Base-by-base conservation (phyloP, 805 yeast species). In the Starmerella floricola region DNA sequence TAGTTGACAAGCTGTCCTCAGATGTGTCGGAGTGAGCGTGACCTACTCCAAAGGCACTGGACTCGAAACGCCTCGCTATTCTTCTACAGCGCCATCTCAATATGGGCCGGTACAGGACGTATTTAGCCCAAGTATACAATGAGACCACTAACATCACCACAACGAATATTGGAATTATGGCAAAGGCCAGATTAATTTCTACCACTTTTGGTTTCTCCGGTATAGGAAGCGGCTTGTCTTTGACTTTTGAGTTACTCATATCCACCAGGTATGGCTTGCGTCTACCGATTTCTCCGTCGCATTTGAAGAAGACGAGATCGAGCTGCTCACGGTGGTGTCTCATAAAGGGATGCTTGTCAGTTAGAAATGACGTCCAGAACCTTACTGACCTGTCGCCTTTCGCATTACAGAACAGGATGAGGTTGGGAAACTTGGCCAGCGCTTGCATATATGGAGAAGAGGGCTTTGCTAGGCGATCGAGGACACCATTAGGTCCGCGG, bases 381-480 rank as follows among this genome's bases (percentile, higher is more conserved):
- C 87, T 78, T 4, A 87, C 97, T 0, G 93, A 73, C 46, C 95
- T 68, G 59, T 87, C 97, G 55, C 83, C 79, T 39, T 76, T 69
- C 18, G 78, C 72, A 61, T 88, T 87, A 10, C 94, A 84, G 43
- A 84, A 63, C 2, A 75, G 58, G 2, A 73, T 62, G 40, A 79
- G 68, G 42, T 69, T 67, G 45, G 75, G 62, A 58, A 87, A 87
- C 43, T 51, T 55, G 4, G 54, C 46, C 38, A 86, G 65, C 0
- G 82, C 91, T 40, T 68, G 59, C 37, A 63, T 61, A 53, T 69
- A 86, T 6, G 52, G 16, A 57, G 54, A 37, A 36, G 61, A 56
- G 1, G 74, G 78, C 34, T 72, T 68, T 0, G 79, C 67, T 66
- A 80, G 57, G 19, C 66, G 61, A 0, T 67, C 63, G 21, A 86